A percentile compares a stretch with the other conserved stretches of the same genome.
Conservation (phyloP, 2,329 filamentous ascomycete genomes). For the Botryotinia calthae region DNA sequence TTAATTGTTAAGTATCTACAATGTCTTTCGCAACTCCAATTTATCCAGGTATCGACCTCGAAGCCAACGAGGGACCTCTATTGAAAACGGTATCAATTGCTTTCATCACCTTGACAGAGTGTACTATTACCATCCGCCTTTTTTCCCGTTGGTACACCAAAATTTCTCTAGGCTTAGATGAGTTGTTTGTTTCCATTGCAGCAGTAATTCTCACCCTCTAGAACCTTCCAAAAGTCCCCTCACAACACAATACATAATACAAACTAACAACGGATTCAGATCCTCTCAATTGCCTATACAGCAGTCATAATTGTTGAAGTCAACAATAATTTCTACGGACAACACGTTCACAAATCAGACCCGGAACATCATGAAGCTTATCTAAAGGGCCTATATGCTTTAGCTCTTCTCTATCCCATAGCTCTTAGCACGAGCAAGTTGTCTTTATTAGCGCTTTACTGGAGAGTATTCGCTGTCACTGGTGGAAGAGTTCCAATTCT, state of each 20-base stretch:
- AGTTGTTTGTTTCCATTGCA: slow-evolving; percentile 1
- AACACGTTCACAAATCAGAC: slow-evolving; percentile 12
- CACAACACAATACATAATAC: background rate
- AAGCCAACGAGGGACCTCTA: slow-evolving; percentile 7
- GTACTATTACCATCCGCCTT: background rate
- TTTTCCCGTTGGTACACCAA: slow-evolving; percentile 14
- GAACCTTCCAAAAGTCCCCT: background rate
- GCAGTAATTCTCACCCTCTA: slow-evolving; percentile 4
- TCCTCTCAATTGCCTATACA: slow-evolving; percentile 3
- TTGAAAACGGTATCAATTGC: background rate
- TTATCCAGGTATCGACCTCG: slow-evolving; percentile 8
- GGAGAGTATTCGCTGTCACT: slow-evolving; percentile 4
- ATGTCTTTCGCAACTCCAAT: slow-evolving; percentile 4
- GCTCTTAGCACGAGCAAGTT: slow-evolving; percentile 10
- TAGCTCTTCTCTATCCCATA: background rate
- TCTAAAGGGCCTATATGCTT: slow-evolving; percentile 4
- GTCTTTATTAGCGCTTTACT: slow-evolving; percentile 11
- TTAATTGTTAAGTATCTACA: background rate
- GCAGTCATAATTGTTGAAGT: slow-evolving; percentile 2
- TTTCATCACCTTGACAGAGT: background rate
- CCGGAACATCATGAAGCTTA: background rate
- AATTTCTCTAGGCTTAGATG: background rate
- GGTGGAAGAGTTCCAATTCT: background rate
- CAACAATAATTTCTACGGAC: slow-evolving; percentile 5
- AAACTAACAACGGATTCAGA: background rate